Base-by-base conservation (phyloP, 2,329 filamentous ascomycete species). In the Didymella glomerata region DNA sequence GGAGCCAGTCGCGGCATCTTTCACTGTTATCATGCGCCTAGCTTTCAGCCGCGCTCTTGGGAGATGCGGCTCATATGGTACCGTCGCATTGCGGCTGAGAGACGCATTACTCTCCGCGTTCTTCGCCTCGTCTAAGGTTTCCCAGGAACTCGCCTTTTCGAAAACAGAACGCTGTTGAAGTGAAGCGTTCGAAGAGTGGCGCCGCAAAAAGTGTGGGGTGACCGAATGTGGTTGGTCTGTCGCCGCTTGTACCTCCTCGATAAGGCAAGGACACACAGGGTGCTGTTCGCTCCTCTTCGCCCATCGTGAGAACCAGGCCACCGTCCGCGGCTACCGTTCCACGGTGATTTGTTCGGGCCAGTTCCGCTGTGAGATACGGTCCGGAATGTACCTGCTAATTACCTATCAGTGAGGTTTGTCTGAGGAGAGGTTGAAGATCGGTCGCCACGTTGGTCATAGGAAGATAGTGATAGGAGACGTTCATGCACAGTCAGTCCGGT, bases 181-280 rank as follows among this genome's bases (percentile, higher is more conserved):
- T 54, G 58, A 54, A 54, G 58, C 41, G 52, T 54, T 45, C 41
- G 36, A 47, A 48, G 41, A 54, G 61, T 65, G 63, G 64, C 59
- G 61, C 60, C 66, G 63, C 66, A 55, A 63, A 63, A 67, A 67
- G 65, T 69, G 68, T 70, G 68, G 68, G 68, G 69, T 68, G 67
- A 50, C 61, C 48, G 48, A 56, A 64, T 59, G 50, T 46, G 59
- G 68, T 63, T 66, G 62, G 61, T 48, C 54, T 66, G 55, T 53
- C 50, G 28, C 68, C 73, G 73, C 68, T 54, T 71, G 72, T 61
- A 75, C 72, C 60, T 75, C 48, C 72, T 68, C n/a, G 51, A 56
- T 55, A 28, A 13, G 52, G 57, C 36, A 55, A 46, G 32, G 38
- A 34, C 25, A 44, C 40, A 48, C 44, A 46, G 25, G 48, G 41